These are phyloP conservation scores for Arabis hirsuta DNA, from an alignment of 345 rosid genomes.

Conservation along the genomic window DNA sequence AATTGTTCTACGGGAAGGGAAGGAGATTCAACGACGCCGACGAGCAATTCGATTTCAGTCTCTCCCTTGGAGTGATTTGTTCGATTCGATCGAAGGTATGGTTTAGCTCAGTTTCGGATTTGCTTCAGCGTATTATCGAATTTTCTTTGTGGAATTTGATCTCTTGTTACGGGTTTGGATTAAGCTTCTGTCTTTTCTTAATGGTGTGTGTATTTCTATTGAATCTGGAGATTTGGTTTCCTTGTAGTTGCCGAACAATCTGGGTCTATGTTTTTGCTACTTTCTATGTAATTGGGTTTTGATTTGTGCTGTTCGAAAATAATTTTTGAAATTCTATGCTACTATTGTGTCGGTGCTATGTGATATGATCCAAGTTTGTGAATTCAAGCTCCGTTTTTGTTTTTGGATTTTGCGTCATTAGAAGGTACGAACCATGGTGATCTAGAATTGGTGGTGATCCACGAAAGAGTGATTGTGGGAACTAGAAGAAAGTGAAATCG, in stretches of 20 bases:
- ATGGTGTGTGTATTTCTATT: background rate
- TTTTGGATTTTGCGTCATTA: slow-evolving; percentile 22
- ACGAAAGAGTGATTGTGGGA: slow-evolving; percentile 39
- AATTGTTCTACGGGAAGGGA: background rate
- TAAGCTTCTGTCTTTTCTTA: background rate
- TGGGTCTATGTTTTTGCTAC: slow-evolving; percentile 8
- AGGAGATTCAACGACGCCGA: slow-evolving; percentile 25
- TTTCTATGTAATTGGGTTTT: background rate
- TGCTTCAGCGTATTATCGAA: slow-evolving; percentile 1
- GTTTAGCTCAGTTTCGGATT: slow-evolving; percentile 29
- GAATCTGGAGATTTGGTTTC: slow-evolving; percentile 33
- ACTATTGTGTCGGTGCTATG: slow-evolving; percentile 37
- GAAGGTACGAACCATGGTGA: slow-evolving; percentile 48
- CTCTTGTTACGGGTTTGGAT: slow-evolving; percentile 1
- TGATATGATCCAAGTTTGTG: slow-evolving; percentile 18
- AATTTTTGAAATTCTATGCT: background rate
- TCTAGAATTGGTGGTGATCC: slow-evolving; percentile 43
- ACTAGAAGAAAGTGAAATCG: slow-evolving; percentile 43
- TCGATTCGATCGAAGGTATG: slow-evolving; percentile 32
- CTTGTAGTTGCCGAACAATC: slow-evolving; percentile 22
- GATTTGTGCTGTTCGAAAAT: slow-evolving; percentile 9
- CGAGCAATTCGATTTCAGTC: slow-evolving; percentile 32
- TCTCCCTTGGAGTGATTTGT: slow-evolving; percentile 22
- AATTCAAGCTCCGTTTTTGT: background rate
- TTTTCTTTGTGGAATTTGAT: background rate